Conservation (phyloP, 768 basidiomycete genomes). For the Mycena polygramma region DNA sequence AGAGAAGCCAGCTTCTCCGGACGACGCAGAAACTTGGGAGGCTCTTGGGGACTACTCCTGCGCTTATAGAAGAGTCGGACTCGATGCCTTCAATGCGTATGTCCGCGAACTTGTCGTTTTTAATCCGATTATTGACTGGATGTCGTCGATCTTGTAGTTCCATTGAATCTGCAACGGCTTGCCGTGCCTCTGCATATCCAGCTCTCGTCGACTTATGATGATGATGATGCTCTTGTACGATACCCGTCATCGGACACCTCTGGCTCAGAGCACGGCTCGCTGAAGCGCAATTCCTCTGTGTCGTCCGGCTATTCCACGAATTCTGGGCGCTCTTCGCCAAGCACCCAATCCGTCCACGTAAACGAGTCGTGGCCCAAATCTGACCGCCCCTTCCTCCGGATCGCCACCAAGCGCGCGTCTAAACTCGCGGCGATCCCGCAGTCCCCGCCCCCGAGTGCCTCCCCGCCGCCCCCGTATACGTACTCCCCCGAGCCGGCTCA, state of each 20-base stretch:
- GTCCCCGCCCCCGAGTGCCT: slow-evolving; percentile 31
- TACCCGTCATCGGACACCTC: slow-evolving; percentile 36
- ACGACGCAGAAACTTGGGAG: slow-evolving; percentile 71
- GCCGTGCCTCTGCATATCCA: slow-evolving; percentile 34
- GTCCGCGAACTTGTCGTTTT: background rate
- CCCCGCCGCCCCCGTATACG: slow-evolving; percentile 29
- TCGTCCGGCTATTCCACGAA: slow-evolving; percentile 25
- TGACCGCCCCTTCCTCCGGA: slow-evolving; percentile 34
- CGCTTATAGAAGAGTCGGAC: slow-evolving; percentile 57
- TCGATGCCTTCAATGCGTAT: slow-evolving; percentile 32
- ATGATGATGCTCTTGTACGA: slow-evolving; percentile 29
- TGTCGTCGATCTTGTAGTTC: slow-evolving; percentile 17
- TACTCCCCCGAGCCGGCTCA: slow-evolving; percentile 27
- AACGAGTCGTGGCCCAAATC: slow-evolving; percentile 36
- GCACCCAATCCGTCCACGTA: slow-evolving; percentile 15
- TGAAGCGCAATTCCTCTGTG: slow-evolving; percentile 27
- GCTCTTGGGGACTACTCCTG: slow-evolving; percentile 71
- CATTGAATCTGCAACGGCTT: slow-evolving; percentile 38
- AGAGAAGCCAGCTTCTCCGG: slow-evolving; percentile 69
- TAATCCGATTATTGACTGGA: background rate
- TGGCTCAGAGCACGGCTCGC: slow-evolving; percentile 16
- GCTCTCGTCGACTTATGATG: slow-evolving; percentile 34
- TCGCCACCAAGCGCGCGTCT: slow-evolving; percentile 18
- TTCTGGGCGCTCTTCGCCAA: slow-evolving; percentile 11
- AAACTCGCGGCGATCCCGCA: slow-evolving; percentile 36